Evolutionary conservation across 495 filamentous ascomycete species (phyloP).

Genomic region (Annulohypoxylon moriforme): DNA sequence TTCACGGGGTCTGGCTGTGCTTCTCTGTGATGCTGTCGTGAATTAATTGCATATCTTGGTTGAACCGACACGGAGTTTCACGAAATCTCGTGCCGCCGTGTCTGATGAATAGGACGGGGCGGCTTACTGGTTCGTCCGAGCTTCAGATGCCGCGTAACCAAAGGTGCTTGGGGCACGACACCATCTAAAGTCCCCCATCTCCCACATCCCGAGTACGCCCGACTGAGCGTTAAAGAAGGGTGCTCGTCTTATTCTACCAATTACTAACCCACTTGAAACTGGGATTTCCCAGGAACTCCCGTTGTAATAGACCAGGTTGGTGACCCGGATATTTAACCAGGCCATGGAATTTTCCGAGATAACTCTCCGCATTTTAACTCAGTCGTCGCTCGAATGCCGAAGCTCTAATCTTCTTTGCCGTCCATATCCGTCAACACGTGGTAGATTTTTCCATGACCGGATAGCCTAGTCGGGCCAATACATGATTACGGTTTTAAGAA

Average conservation of each 20-base stretch:
- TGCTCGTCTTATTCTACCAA: neutral
- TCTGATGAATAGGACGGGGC: conserved; percentile 8
- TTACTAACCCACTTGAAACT: neutral
- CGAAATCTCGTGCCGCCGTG: conserved; percentile 37
- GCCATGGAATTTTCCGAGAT: conserved; percentile 12
- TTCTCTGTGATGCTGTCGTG: conserved; percentile 32
- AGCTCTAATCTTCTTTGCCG: conserved; percentile 18
- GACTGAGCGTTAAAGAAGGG: neutral
- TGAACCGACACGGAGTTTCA: conserved; percentile 42
- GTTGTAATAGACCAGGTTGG: neutral
- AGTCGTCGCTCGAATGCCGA: neutral
- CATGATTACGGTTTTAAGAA: conserved; percentile 14
- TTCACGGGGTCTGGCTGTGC: conserved; percentile 25
- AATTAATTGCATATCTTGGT: conserved; percentile 41
- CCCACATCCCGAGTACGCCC: conserved; percentile 9
- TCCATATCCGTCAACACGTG: conserved; percentile 11
- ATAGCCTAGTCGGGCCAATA: conserved; percentile 7
- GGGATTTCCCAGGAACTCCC: conserved; percentile 14
- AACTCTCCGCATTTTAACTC: conserved; percentile 3
- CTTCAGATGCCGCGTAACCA: conserved; percentile 36
- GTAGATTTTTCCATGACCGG: conserved; percentile 1
- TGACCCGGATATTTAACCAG: neutral
- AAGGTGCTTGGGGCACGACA: neutral
- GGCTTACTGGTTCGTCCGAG: conserved; percentile 33
- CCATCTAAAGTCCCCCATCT: conserved; percentile 2